Evolutionary conservation across 305 asterid species (phyloP).

Genomic region (Ilex paraguariensis): DNA sequence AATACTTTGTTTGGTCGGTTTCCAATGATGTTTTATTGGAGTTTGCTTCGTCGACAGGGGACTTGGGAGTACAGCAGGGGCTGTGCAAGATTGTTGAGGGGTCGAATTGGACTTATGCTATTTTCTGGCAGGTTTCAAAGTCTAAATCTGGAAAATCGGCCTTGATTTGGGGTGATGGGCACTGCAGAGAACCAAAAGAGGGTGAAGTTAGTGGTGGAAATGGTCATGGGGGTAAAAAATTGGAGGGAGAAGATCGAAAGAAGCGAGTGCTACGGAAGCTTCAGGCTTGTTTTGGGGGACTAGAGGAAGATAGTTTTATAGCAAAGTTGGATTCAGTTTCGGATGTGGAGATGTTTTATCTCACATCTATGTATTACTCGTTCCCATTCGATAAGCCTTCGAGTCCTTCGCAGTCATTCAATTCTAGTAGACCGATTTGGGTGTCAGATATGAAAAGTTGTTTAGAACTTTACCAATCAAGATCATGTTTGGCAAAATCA

Average conservation of each 20-base stretch:
- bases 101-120: conserved; percentile 82
- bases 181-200: conserved; percentile 46
- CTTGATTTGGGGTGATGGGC: conserved; percentile 95
- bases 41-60: conserved; percentile 55
- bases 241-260: conserved; percentile 36
- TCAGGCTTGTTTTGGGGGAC: conserved; percentile 68
- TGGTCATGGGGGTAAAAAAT: conserved; percentile 15
- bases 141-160: conserved; percentile 93
- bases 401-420: conserved; percentile 85
- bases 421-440: conserved; percentile 82
- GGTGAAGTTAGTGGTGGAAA: conserved; percentile 24
- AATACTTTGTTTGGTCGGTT: conserved; percentile 69
- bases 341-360: conserved; percentile 71
- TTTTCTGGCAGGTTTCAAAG: conserved; percentile 90
- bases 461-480: conserved; percentile 58
- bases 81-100: conserved; percentile 70
- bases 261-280: conserved; percentile 66
- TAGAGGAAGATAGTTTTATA: conserved; percentile 60
- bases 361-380: conserved; percentile 74
- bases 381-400: conserved; percentile 97
- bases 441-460: conserved; percentile 51
- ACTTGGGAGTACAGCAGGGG: conserved; percentile 65
- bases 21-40: conserved; percentile 67
- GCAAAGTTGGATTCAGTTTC: conserved; percentile 67
- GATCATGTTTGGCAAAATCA: conserved; percentile 59